Conservation (phyloP, 129 eudicot species). For the Apium graveolens region DNA sequence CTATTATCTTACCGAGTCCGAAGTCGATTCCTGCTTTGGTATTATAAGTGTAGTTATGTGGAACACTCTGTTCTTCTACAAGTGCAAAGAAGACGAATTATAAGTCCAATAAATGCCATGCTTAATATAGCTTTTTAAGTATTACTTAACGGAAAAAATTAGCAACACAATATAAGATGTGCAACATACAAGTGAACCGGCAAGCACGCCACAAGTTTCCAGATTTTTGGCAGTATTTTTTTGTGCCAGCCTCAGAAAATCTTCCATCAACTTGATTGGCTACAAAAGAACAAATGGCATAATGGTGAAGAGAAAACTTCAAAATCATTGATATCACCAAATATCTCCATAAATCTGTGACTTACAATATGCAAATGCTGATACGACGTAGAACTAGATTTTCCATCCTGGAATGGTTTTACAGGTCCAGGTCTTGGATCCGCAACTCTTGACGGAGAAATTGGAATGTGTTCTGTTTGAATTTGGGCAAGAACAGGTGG, state of each 20-base stretch:
- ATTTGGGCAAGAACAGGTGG: slow-evolving; percentile 94
- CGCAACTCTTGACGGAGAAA: slow-evolving; percentile 85
- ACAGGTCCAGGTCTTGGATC: slow-evolving; percentile 98
- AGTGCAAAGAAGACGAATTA: slow-evolving; percentile 10
- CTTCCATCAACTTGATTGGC: slow-evolving; percentile 94
- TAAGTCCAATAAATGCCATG: slow-evolving; percentile 10
- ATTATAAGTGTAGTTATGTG: slow-evolving; percentile 78
- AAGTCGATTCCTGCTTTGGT: slow-evolving; percentile 97
- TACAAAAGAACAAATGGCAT: slow-evolving; percentile 25
- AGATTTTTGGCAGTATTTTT: slow-evolving; percentile 71
- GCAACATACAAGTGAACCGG: slow-evolving; percentile 78
- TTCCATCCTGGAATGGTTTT: slow-evolving; percentile 45
- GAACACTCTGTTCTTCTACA: slow-evolving; percentile 87
- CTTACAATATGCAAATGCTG: slow-evolving; percentile 92
- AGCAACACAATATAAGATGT: neutral
- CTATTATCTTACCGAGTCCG: slow-evolving; percentile 70
- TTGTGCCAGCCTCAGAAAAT: slow-evolving; percentile 78
- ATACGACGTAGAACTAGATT: slow-evolving; percentile 49
- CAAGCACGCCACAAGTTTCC: slow-evolving; percentile 98
- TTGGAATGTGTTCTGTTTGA: slow-evolving; percentile 51
- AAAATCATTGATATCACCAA: neutral
- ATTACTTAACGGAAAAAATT: neutral
- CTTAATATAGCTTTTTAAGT: neutral
- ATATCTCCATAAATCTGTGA: slow-evolving; percentile 5
- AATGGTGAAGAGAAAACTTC: neutral